phyloP scores from a whole-genome alignment of 2,329 filamentous ascomycete species.

The Microdochium trichocladiopsis region DNA sequence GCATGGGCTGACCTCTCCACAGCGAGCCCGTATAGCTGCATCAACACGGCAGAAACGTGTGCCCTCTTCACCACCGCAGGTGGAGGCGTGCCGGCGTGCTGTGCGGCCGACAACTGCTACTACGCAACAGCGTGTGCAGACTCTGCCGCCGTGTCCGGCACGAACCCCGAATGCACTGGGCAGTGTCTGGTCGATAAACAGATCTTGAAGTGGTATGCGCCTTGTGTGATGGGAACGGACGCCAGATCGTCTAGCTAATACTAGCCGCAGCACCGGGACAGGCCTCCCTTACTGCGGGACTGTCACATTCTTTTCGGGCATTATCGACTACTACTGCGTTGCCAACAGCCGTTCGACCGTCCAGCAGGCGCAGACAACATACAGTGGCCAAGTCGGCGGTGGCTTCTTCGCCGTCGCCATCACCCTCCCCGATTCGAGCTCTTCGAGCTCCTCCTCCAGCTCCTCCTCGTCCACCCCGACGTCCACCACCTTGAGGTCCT shows the following conservation, averaged over 20 bases:
- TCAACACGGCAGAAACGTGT: slow-evolving; percentile 21
- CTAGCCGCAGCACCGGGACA: slow-evolving; percentile 23
- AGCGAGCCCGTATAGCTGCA: slow-evolving; percentile 34
- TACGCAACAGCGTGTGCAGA: slow-evolving; percentile 31
- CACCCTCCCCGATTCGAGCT: slow-evolving; percentile 4
- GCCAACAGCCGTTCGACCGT: slow-evolving; percentile 20
- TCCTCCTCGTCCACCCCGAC: slow-evolving; percentile 4
- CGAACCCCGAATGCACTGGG: slow-evolving; percentile 27
- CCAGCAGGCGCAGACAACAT: slow-evolving; percentile 32
- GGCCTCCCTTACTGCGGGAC: slow-evolving; percentile 35
- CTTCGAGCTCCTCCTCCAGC: neutral
- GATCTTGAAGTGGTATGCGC: slow-evolving; percentile 38
- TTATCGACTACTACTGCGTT: slow-evolving; percentile 38
- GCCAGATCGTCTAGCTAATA: slow-evolving; percentile 10
- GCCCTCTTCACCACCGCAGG: slow-evolving; percentile 28
- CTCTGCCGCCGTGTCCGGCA: slow-evolving; percentile 21
- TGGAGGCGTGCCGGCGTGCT: slow-evolving; percentile 35
- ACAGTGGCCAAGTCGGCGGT: slow-evolving; percentile 24
- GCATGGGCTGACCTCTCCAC: neutral
- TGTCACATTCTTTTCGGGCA: slow-evolving; percentile 29
- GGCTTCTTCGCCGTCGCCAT: slow-evolving; percentile 16
- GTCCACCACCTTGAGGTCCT: slow-evolving; percentile 1
- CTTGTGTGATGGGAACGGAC: neutral
- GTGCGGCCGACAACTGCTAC: slow-evolving; percentile 23
- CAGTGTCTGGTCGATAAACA: slow-evolving; percentile 30